Base-by-base conservation (phyloP, 78 protist genomes). In the Protostelium mycophagum region DNA sequence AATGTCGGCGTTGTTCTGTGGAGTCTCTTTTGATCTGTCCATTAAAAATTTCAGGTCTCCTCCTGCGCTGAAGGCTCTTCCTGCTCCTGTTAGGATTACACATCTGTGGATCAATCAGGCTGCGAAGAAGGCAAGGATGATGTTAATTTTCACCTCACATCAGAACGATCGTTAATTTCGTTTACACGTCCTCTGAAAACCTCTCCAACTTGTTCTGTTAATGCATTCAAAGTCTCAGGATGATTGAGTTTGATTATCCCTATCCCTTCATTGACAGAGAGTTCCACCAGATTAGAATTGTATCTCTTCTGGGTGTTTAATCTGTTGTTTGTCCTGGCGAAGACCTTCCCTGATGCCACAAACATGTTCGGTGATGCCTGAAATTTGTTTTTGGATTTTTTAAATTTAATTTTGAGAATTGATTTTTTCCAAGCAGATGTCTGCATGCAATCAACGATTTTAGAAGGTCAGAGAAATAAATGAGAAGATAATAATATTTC, bases 71-170 rank as follows among this genome's bases (percentile, higher is more conserved):
- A 94, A 94, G 28, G 93, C 96, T 25, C 34, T 34, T 1, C 91
- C 96, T 23, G 63, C 88, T 28, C 96, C 96, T 1, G 96, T 94
- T 1, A 94, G 88, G n/a, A 94, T 83, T 0, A 91, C 91, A 28
- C 91, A 88, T 35, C 83, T 91, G 16, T 85, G 83, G 31, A 73
- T 85, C 84, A 10, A 88, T 88, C 84, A 35, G 28, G 91, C 63
- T 34, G 91, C n/a, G 28, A 83, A 89, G n/a, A 83, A 83, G 90
- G 83, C 0, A 86, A 88, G 25, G 85, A 37, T 1, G 89, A 87
- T 87, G 84, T 83, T 36, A 85, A 87, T 10, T 31, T 31, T 25
- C 86, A 88, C 28, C 88, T 85, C 73, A 51, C 73, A 16, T 51
- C 73, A 16, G 31, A 25, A 5, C 73, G 5, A 51, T 16, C 31